phyloP scores from a whole-genome alignment of 73 alveolate species.

The Breviolum minutum region DNA sequence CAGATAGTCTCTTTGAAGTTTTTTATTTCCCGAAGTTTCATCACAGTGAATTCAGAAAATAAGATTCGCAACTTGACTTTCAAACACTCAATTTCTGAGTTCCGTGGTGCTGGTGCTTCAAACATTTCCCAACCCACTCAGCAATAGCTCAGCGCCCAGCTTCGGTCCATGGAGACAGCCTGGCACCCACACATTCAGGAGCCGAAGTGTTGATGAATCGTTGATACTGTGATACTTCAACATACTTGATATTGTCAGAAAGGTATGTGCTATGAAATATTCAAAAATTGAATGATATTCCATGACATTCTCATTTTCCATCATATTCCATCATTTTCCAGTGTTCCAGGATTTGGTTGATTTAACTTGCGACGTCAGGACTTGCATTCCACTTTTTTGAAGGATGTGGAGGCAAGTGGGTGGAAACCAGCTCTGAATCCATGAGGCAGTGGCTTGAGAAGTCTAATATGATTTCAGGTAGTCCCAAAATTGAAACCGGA shows the following conservation, averaged over 20 bases:
- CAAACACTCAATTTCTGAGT: too few relatives aligned
- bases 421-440: not conserved
- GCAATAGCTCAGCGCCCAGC: not conserved
- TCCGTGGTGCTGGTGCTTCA: too few relatives aligned
- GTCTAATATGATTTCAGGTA: not conserved
- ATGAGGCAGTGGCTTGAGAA: not conserved
- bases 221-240: too few relatives aligned
- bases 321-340: too few relatives aligned
- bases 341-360: too few relatives aligned
- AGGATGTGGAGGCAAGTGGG: conserved; percentile 47
- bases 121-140: too few relatives aligned
- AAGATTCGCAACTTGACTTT: too few relatives aligned
- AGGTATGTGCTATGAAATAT: not conserved
- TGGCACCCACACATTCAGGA: conserved; percentile 81
- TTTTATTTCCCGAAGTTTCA: too few relatives aligned
- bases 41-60: too few relatives aligned
- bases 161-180: conserved; percentile 51
- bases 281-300: not conserved
- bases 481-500: too few relatives aligned
- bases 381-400: conserved; percentile 27
- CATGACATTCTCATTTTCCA: not conserved
- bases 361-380: not conserved
- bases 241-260: too few relatives aligned
- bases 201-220: not conserved
- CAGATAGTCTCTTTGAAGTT: too few relatives aligned